These are phyloP conservation scores for Larix kaempferi DNA, from an alignment of 75 land plant genomes.

Conservation along the genomic window DNA sequence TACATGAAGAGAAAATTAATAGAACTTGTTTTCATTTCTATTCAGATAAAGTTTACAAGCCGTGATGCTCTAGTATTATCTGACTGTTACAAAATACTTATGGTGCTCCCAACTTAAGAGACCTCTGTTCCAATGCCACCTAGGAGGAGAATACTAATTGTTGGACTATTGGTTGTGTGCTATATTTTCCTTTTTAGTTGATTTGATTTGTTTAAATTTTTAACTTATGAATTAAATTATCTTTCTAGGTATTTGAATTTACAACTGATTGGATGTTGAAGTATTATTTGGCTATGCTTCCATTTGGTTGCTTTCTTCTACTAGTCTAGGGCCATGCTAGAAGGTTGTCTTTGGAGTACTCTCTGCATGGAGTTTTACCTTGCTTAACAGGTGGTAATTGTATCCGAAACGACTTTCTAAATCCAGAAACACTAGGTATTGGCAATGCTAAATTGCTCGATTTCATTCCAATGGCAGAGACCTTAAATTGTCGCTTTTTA, in stretches of 20 bases:
- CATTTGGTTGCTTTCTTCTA: too few relatives aligned
- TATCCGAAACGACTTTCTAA: too few relatives aligned
- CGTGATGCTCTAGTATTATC: background rate
- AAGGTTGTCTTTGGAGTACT: too few relatives aligned
- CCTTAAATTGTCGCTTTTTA: too few relatives aligned
- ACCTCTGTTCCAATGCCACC: background rate
- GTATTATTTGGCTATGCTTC: too few relatives aligned
- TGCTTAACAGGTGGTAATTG: too few relatives aligned
- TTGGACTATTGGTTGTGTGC: background rate
- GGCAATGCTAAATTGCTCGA: too few relatives aligned
- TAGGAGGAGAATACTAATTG: background rate
- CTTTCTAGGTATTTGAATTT: background rate
- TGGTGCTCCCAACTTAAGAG: background rate
- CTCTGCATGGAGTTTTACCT: too few relatives aligned
- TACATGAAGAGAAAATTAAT: background rate
- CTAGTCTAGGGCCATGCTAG: too few relatives aligned
- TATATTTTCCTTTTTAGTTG: background rate
- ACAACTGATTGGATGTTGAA: background rate
- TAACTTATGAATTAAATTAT: background rate
- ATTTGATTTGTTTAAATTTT: background rate
- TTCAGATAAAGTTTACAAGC: background rate
- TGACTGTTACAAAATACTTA: background rate
- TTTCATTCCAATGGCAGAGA: too few relatives aligned
- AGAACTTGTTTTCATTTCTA: background rate
- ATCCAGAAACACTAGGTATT: too few relatives aligned